Evolutionary conservation across 2,329 filamentous ascomycete species (phyloP).

Genomic region (Neophaeococcomyces aloes): DNA sequence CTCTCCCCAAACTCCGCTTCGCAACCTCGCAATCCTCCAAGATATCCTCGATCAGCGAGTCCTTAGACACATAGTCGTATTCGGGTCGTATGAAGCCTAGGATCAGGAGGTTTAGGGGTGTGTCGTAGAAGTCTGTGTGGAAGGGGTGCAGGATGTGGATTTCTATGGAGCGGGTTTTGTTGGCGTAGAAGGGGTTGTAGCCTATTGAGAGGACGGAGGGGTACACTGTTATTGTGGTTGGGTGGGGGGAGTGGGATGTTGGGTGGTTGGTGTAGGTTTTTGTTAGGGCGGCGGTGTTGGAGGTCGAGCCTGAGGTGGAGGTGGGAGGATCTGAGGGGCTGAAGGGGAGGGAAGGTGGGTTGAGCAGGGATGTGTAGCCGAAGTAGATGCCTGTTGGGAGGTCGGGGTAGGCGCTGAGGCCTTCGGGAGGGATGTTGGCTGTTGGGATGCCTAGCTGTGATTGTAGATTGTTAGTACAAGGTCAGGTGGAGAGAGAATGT

Average conservation of each 20-base stretch:
- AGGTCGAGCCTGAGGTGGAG: constrained; percentile 5
- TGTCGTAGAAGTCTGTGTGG: constrained; percentile 70
- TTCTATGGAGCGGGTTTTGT: constrained; percentile 70
- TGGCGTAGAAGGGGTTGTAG: constrained; percentile 97
- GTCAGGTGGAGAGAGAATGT: no score
- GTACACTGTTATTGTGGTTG: constrained; percentile 39
- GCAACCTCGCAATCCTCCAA: constrained; percentile 78
- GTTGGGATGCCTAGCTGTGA: constrained; percentile 87
- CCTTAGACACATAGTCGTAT: constrained; percentile 73
- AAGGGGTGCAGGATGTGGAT: constrained; percentile 62
- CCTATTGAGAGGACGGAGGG: constrained; percentile 92
- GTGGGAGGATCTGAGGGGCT: constrained; percentile 3
- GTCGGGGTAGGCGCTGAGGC: constrained; percentile 51
- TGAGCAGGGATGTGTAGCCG: constrained; percentile 69
- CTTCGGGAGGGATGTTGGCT: constrained; percentile 66
- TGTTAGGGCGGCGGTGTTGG: constrained; percentile 18
- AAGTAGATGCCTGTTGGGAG: constrained; percentile 81
- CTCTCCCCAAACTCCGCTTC: constrained; percentile 56
- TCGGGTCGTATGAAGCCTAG: constrained; percentile 83
- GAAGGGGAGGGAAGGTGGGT: constrained; percentile 30
- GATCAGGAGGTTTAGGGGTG: constrained; percentile 66
- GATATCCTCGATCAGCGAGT: constrained; percentile 81
- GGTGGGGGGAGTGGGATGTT: neutral
- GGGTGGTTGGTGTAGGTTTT: constrained; percentile 9
- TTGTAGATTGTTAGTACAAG: neutral